These are phyloP conservation scores for Fusarium devonianum DNA, from an alignment of 2,329 filamentous ascomycete species.

Conservation along the genomic window DNA sequence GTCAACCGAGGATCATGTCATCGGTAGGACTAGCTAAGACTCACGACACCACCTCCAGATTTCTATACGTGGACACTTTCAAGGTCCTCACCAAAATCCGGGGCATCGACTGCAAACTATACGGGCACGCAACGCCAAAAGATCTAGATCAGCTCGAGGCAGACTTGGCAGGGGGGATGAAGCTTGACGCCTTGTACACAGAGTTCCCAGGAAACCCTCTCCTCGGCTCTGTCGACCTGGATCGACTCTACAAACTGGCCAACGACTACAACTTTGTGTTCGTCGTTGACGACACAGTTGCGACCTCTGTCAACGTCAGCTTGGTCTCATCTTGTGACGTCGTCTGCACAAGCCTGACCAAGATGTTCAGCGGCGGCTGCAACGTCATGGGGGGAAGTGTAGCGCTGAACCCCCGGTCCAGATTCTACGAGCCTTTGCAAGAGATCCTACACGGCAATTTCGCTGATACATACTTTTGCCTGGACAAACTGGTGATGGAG, in stretches of 20 bases:
- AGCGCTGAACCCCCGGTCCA: conserved; percentile 53
- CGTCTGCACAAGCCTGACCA: conserved; percentile 60
- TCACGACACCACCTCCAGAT: too few relatives aligned
- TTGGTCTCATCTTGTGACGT: conserved; percentile 56
- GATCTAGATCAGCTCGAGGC: conserved; percentile 52
- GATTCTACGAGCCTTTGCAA: conserved; percentile 44
- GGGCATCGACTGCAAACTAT: conserved; percentile 50
- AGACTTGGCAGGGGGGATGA: conserved; percentile 47
- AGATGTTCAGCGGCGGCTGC: conserved; percentile 62
- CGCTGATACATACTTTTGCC: conserved; percentile 36
- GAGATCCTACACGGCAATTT: conserved; percentile 27
- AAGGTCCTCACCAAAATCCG: conserved; percentile 41
- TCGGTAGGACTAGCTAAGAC: too few relatives aligned
- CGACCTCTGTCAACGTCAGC: conserved; percentile 55
- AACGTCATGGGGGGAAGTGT: conserved; percentile 60
- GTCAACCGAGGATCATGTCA: too few relatives aligned
- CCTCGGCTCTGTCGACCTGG: conserved; percentile 42
- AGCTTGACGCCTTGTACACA: conserved; percentile 54
- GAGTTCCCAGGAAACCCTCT: conserved; percentile 52
- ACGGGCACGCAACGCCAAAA: conserved; percentile 49
- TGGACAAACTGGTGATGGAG: conserved; percentile 45
- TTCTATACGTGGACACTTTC: conserved; percentile 44
- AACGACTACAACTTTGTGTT: conserved; percentile 51
- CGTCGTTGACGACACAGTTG: conserved; percentile 56
- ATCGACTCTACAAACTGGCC: conserved; percentile 39